phyloP scores from a whole-genome alignment of 805 yeast species.

The Pichia sporocuriosa region DNA sequence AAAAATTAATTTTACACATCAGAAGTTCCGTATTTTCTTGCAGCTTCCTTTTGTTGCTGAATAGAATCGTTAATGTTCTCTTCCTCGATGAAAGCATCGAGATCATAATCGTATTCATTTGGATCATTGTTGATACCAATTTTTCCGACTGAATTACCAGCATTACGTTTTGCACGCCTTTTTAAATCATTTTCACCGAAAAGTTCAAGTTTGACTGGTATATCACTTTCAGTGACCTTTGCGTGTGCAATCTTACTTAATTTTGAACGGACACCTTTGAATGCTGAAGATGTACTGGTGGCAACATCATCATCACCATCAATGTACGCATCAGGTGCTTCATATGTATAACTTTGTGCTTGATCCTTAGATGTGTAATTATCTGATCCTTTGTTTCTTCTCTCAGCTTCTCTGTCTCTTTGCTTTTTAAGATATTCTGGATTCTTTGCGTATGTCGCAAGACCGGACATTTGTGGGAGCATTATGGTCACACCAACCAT shows the following conservation, averaged over 20 bases:
- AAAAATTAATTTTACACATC: conserved; percentile 1
- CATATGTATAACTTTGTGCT: conserved; percentile 16
- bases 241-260: conserved; percentile 13
- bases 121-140: conserved; percentile 31
- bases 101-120: conserved; percentile 39
- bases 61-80: conserved; percentile 24
- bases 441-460: conserved; percentile 23
- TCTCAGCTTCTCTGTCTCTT: conserved; percentile 6
- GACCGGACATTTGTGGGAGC: conserved; percentile 25
- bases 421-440: conserved; percentile 20
- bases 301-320: conserved; percentile 3
- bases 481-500: conserved; percentile 19
- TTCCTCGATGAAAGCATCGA: conserved; percentile 39
- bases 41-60: background rate
- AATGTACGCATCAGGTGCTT: conserved; percentile 28
- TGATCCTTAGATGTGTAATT: conserved; percentile 3
- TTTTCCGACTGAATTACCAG: background rate
- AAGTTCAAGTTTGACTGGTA: conserved; percentile 26
- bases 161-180: conserved; percentile 13
- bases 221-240: conserved; percentile 23
- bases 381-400: background rate
- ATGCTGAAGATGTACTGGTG: conserved; percentile 12
- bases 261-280: conserved; percentile 21
- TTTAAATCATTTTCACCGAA: conserved; percentile 17
- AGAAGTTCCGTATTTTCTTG: conserved; percentile 3